Evolutionary conservation across 495 filamentous ascomycete species (phyloP), one percentile per base, ranked within the genome.

Genomic region (Copromyces sp.): DNA sequence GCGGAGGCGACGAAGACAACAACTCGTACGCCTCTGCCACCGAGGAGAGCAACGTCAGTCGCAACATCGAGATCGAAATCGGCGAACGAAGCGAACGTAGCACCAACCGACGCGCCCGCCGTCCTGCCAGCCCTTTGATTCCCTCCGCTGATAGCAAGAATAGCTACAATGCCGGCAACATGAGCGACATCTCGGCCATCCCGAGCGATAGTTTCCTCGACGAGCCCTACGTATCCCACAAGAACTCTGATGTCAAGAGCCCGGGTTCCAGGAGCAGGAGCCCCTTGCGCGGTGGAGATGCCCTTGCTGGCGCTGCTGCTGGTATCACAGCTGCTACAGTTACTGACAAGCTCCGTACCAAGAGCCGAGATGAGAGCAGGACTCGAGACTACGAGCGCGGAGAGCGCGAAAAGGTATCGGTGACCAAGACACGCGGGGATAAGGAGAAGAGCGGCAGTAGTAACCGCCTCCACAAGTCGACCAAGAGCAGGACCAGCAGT

Each of bases 151-250:
- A 89, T 61, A 88, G 89, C 74, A 89, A 89, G 72, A 80, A 85
- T 68, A 85, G 86, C 77, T 91, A 91, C 79, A 82, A 89, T 61
- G 83, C 85, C 8, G 81, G 85, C n/a, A 82, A 86, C 17, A 79
- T 78, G 74, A 97, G 94, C 1, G 94, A 97, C 70, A 92, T 98
- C 39, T 98, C 94, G 0, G 93, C 91, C 12, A 95, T 97, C 86
- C 94, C 94, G 16, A 89, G 91, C 37, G 92, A 97, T 78, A 95
- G 92, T 81, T 94, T 98, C 86, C 85, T 98, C 14, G 94, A 97
- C 77, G 82, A 82, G 3, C 75, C 74, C 8, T 76, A 70, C 71
- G 79, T 74, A 35, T 80, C 72, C 4, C 74, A 76, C 32, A 73
- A 69, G 68, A 75, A 75, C 45, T 80, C 79, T 2, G 82, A 83